Conservation (phyloP, 2,329 filamentous ascomycete species). For the Aspergillus uvarum region DNA sequence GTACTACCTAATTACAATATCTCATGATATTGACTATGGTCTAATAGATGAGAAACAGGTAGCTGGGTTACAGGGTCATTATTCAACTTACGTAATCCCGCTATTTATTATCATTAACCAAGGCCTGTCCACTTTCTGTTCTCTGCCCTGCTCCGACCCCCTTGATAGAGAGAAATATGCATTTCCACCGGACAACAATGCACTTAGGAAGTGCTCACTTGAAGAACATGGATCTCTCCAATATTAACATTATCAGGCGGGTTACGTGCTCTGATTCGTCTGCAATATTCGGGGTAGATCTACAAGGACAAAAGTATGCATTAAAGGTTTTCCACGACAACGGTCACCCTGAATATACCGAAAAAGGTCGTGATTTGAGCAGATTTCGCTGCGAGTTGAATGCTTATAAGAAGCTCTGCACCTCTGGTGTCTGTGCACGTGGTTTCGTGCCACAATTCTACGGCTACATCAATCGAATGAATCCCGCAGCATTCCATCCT, state of each 20-base stretch:
- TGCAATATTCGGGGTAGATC: constrained; percentile 6
- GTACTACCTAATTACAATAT: too few species aligned
- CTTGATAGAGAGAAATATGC: not conserved
- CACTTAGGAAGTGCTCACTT: not conserved
- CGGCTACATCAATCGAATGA: constrained; percentile 13
- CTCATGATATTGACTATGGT: too few species aligned
- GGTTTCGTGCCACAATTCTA: constrained; percentile 18
- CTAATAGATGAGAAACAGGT: too few species aligned
- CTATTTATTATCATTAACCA: too few species aligned
- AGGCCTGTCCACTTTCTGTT: too few species aligned
- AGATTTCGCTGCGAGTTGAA: constrained; percentile 20
- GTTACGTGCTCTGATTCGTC: constrained; percentile 10
- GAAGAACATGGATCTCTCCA: constrained; percentile 5
- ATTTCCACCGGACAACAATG: not conserved
- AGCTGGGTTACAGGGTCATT: too few species aligned
- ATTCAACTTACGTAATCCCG: too few species aligned
- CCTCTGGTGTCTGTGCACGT: constrained; percentile 14
- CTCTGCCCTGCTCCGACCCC: not conserved
- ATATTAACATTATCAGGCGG: constrained; percentile 8
- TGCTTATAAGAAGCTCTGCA: constrained; percentile 17
- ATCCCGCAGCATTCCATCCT: constrained; percentile 11
- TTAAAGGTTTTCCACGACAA: constrained; percentile 23
- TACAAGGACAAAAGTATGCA: constrained; percentile 16
- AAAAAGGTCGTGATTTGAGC: constrained; percentile 22
- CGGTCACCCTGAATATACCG: constrained; percentile 16